These are phyloP conservation scores for Suillus discolor DNA, from an alignment of 768 basidiomycete species.

Conservation along the genomic window DNA sequence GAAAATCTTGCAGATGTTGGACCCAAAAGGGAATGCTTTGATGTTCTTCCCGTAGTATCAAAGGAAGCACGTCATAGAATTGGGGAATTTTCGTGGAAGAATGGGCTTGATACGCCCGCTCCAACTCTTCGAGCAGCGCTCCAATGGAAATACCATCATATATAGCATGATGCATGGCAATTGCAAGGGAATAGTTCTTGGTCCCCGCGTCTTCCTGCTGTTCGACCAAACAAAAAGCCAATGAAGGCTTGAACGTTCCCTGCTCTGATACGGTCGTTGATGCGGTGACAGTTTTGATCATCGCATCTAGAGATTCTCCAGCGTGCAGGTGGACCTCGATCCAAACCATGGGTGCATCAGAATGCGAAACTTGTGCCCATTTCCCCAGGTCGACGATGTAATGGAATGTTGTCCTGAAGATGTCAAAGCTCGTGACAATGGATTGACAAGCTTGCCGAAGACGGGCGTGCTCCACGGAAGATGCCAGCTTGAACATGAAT, in stretches of 20 bases:
- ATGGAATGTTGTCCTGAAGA: conserved; percentile 52
- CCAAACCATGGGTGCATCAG: conserved; percentile 26
- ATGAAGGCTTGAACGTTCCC: conserved; percentile 32
- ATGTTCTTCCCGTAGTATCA: conserved; percentile 40
- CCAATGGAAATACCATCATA: conserved; percentile 48
- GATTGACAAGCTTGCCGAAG: conserved; percentile 41
- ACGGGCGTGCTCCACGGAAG: conserved; percentile 25
- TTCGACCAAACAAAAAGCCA: conserved; percentile 6
- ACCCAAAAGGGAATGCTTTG: conserved; percentile 43
- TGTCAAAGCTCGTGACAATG: conserved; percentile 35
- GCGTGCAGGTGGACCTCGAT: conserved; percentile 16
- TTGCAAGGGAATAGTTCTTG: conserved; percentile 27
- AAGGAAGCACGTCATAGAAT: conserved; percentile 41
- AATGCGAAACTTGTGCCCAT: conserved; percentile 34
- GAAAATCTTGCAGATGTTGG: conserved; percentile 26
- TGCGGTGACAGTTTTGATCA: conserved; percentile 15
- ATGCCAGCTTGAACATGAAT: conserved; percentile 27
- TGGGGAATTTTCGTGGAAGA: conserved; percentile 23
- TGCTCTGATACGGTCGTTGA: conserved; percentile 21
- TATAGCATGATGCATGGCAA: conserved; percentile 50
- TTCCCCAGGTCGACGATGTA: conserved; percentile 37
- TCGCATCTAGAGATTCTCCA: conserved; percentile 15
- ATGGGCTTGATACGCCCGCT: conserved; percentile 31
- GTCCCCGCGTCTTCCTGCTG: conserved; percentile 13
- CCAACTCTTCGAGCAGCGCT: conserved; percentile 36